Evolutionary conservation across 768 basidiomycete genomes (phyloP).

Genomic region (Podaxis sp.): DNA sequence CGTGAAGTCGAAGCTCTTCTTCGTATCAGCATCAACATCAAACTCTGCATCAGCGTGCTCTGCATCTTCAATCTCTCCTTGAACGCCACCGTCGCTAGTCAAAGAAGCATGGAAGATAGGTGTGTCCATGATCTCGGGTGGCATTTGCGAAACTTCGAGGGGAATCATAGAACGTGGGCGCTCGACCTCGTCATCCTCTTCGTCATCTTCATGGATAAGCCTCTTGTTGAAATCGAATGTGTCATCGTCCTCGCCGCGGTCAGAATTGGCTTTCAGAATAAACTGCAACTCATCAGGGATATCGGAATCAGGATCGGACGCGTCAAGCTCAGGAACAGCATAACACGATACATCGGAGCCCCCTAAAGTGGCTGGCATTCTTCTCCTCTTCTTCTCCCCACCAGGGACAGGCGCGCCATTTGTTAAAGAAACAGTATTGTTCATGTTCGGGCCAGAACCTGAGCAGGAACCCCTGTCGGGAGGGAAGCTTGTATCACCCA

Average conservation of each 20-base stretch:
- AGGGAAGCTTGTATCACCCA: conserved; percentile 7
- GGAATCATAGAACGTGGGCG: conserved; percentile 28
- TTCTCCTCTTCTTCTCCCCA: conserved; percentile 51
- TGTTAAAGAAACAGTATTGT: neutral
- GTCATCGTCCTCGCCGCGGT: conserved; percentile 15
- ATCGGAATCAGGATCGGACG: conserved; percentile 71
- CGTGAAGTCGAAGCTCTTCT: conserved; percentile 83
- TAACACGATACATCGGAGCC: conserved; percentile 50
- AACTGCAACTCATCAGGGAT: conserved; percentile 77
- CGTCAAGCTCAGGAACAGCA: conserved; percentile 44
- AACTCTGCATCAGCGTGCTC: conserved; percentile 26
- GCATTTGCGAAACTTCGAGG: conserved; percentile 21
- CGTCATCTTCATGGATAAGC: conserved; percentile 18
- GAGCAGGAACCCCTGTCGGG: neutral
- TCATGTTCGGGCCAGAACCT: conserved; percentile 1
- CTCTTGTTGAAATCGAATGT: conserved; percentile 14
- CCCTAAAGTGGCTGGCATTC: conserved; percentile 69
- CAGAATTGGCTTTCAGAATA: conserved; percentile 44
- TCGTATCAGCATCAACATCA: conserved; percentile 61
- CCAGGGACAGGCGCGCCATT: conserved; percentile 26
- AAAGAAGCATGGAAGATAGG: conserved; percentile 32
- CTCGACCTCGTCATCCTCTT: conserved; percentile 6
- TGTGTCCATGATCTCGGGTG: conserved; percentile 18
- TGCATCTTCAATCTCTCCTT: conserved; percentile 38
- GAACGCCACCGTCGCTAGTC: conserved; percentile 22